A percentile compares a stretch with the other conserved stretches of the same genome.
Conservation (phyloP, 306 rosid species). For the Lathyrus aphaca region DNA sequence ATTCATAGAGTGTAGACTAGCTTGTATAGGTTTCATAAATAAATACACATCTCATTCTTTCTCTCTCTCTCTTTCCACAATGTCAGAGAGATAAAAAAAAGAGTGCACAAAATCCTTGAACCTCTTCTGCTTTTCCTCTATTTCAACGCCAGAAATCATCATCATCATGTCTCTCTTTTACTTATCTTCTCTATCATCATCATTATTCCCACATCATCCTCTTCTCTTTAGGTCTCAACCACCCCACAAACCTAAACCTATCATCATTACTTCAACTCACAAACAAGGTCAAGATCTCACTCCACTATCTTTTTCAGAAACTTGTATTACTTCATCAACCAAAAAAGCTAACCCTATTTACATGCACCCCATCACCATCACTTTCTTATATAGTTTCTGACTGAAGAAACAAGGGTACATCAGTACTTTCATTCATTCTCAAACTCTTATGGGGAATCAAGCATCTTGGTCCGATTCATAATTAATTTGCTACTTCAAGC, state of each 20-base stretch:
- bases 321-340: slow-evolving; percentile 17
- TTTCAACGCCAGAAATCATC: slow-evolving; percentile 52
- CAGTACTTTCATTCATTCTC: slow-evolving; percentile 13
- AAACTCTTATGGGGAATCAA: slow-evolving; percentile 74
- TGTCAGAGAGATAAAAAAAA: slow-evolving; percentile 39
- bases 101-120: slow-evolving; percentile 46
- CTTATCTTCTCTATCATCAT: slow-evolving; percentile 64
- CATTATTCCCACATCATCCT: slow-evolving; percentile 52
- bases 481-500: slow-evolving; percentile 52
- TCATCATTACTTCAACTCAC: slow-evolving; percentile 53
- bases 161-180: slow-evolving; percentile 58
- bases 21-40: not conserved
- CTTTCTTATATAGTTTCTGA: slow-evolving; percentile 17
- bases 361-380: not conserved
- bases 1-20: not conserved
- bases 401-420: slow-evolving; percentile 28
- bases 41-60: not conserved
- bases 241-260: slow-evolving; percentile 52
- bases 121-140: slow-evolving; percentile 28
- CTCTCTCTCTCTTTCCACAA: slow-evolving; percentile 11
- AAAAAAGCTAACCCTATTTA: not conserved
- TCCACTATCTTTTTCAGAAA: slow-evolving; percentile 6
- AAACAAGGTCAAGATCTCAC: slow-evolving; percentile 1
- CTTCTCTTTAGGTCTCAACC: slow-evolving; percentile 45
- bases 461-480: slow-evolving; percentile 81